Evolutionary conservation across 305 asterid species (phyloP), one percentile per base, ranked within the genome.

Genomic region (Rubia peregrina): DNA sequence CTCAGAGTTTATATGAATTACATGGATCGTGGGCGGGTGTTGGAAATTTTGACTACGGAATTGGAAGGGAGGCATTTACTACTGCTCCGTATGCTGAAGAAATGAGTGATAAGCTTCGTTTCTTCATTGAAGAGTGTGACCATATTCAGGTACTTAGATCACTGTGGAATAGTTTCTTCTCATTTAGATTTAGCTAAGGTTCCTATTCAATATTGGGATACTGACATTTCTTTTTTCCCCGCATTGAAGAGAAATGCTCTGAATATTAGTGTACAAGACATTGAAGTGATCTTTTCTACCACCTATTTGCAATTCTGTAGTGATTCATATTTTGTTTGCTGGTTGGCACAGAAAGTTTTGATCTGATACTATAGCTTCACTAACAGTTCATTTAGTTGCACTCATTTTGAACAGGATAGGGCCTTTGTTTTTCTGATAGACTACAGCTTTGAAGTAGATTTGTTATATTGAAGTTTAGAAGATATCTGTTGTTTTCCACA

Each of bases 81-180:
- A 75, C 72, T 60, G 82, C 86, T 71, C 69, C 40, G 13, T 89
- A 80, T 51, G 88, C 95, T 68, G 98, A 93, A 78, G 93, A 87
- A 83, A 86, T 89, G 70, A 86, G 76, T 40, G 97, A 89, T 75
- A 87, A 94, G 85, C 96, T 93, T 70, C 96, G 96, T 13, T 93
- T 89, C 75, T 93, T 91, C 77, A 78, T 89, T 70, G 98, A 93
- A 84, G 97, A 93, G 78, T 91, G 96, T 75, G 98, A 93, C 86
- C 90, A 64, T 77, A 85, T 90, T 78, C 98, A 91, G 98, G 97
- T 91, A 80, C 74, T 68, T 21, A 12, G 44, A 26, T 16, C 10
- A 51, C 30, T 49, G 48, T 41, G 17, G 65, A 36, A 19, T 74
- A 9, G 12, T 75, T 64, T 40, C 19, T 59, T 61, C 49, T 9